Percentiles rank a stretch among this genome's conserved stretches.
phyloP scores from a whole-genome alignment of 1,284 basidiomycete species.

The Cutaneotrichosporon dermatis region DNA sequence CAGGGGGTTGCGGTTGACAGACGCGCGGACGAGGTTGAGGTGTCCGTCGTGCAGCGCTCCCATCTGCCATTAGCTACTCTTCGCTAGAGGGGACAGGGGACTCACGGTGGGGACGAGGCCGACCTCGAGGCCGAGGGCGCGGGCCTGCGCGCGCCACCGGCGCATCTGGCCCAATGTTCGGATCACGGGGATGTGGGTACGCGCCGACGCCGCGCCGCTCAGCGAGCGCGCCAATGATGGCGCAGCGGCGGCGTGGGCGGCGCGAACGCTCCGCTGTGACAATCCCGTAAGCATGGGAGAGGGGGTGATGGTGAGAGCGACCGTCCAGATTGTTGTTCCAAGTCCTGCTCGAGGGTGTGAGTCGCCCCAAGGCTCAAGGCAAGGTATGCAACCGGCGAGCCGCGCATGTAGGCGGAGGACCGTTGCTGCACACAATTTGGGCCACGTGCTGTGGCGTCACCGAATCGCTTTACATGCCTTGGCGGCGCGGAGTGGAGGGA shows the following conservation, averaged over 20 bases:
- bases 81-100: neutral
- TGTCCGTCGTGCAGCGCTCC: slow-evolving; percentile 93
- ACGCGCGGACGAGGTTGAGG: slow-evolving; percentile 67
- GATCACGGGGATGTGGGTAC: slow-evolving; percentile 63
- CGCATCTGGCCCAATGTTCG: slow-evolving; percentile 65
- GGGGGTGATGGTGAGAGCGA: neutral
- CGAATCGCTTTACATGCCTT: neutral
- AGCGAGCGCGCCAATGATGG: neutral
- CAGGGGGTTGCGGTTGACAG: slow-evolving; percentile 71
- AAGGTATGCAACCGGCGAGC: too few relatives aligned
- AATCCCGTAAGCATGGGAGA: neutral
- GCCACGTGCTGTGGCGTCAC: neutral
- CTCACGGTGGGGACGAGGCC: slow-evolving; percentile 79
- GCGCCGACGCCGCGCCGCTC: neutral
- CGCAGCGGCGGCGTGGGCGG: neutral
- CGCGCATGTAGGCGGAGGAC: too few relatives aligned
- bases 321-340: too few relatives aligned
- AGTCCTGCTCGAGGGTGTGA: too few relatives aligned
- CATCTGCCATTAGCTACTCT: slow-evolving; percentile 56
- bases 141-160: slow-evolving; percentile 68
- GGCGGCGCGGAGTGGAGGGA: neutral
- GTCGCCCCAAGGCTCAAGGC: too few relatives aligned
- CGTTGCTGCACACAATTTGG: neutral
- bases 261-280: neutral
- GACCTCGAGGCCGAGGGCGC: slow-evolving; percentile 61